Conservation (phyloP, 2,329 filamentous ascomycete genomes). For the Colletotrichum tanaceti region DNA sequence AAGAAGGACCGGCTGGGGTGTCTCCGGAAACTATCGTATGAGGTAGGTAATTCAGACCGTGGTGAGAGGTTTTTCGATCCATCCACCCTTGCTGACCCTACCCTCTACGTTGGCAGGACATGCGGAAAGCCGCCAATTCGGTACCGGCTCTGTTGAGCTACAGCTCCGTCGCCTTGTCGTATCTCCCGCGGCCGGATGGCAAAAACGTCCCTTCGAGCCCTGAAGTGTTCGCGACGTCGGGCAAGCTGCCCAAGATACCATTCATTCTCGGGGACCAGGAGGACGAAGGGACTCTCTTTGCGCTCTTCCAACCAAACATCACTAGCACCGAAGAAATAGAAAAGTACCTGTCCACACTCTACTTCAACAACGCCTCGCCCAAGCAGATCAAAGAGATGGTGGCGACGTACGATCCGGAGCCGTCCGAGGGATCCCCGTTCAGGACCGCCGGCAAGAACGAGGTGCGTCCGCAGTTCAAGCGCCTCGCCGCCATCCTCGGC, state of each 20-base stretch:
- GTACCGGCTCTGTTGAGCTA: constrained; percentile 69
- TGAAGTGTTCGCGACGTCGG: constrained; percentile 58
- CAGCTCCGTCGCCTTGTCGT: constrained; percentile 67
- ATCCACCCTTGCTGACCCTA: constrained; percentile 63
- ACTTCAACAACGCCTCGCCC: constrained; percentile 50
- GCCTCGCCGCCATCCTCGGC: constrained; percentile 70
- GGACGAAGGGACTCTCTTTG: constrained; percentile 74
- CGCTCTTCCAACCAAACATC: constrained; percentile 69
- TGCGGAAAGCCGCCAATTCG: constrained; percentile 63
- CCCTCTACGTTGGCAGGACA: constrained; percentile 63
- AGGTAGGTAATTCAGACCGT: constrained; percentile 63
- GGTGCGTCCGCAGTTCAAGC: constrained; percentile 74
- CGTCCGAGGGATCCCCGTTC: constrained; percentile 68
- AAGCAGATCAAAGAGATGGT: constrained; percentile 60
- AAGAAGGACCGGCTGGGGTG: constrained; percentile 63
- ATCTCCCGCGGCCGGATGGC: constrained; percentile 71
- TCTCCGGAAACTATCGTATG: constrained; percentile 65
- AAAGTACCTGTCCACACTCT: constrained; percentile 64
- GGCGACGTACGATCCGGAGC: constrained; percentile 62
- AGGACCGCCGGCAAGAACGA: constrained; percentile 67
- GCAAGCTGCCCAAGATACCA: constrained; percentile 67
- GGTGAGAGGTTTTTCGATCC: constrained; percentile 52
- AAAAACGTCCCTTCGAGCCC: constrained; percentile 63
- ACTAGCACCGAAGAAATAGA: constrained; percentile 62
- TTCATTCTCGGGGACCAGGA: constrained; percentile 74